A percentile compares a stretch with the other conserved stretches of the same genome.
Conservation (phyloP, 441 rosid genomes). For the Francoa sonchifolia region DNA sequence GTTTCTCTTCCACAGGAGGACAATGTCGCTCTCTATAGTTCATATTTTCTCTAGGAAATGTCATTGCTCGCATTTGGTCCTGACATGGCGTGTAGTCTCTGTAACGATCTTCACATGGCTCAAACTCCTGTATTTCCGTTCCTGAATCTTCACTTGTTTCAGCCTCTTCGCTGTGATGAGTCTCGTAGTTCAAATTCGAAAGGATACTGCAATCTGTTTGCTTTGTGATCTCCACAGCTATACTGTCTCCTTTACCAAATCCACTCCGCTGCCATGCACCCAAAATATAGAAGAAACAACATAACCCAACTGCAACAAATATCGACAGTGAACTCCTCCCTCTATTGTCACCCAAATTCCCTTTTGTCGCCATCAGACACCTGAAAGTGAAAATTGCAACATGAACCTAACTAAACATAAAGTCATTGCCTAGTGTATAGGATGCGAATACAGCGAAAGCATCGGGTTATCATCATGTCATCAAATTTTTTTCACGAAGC, state of each 20-base stretch:
- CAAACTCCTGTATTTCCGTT: constrained; percentile 7
- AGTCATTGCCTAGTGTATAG: too few species aligned
- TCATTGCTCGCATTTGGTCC: constrained; percentile 29
- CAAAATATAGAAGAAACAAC: constrained; percentile 29
- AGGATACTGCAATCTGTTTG: constrained; percentile 22
- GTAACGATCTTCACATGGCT: constrained; percentile 19
- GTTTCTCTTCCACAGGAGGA: constrained; percentile 21
- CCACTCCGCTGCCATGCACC: constrained; percentile 39
- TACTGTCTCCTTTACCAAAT: constrained; percentile 30
- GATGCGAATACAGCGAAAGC: too few species aligned
- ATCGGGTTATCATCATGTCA: too few species aligned
- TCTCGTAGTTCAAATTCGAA: constrained; percentile 23
- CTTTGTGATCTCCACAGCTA: constrained; percentile 23
- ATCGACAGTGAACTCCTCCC: constrained; percentile 16
- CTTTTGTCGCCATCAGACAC: constrained; percentile 17
- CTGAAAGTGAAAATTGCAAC: too few species aligned
- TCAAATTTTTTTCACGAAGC: too few species aligned
- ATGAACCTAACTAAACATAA: too few species aligned
- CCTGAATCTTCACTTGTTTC: constrained; percentile 11
- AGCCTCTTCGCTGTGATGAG: constrained; percentile 14
- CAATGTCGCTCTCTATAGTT: constrained; percentile 29
- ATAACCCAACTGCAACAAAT: constrained; percentile 20
- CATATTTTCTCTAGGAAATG: constrained; percentile 26
- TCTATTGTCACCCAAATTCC: constrained; percentile 13
- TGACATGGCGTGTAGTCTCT: constrained; percentile 31